Evolutionary conservation across 768 basidiomycete genomes (phyloP).

Genomic region (Leccinum obscurum): DNA sequence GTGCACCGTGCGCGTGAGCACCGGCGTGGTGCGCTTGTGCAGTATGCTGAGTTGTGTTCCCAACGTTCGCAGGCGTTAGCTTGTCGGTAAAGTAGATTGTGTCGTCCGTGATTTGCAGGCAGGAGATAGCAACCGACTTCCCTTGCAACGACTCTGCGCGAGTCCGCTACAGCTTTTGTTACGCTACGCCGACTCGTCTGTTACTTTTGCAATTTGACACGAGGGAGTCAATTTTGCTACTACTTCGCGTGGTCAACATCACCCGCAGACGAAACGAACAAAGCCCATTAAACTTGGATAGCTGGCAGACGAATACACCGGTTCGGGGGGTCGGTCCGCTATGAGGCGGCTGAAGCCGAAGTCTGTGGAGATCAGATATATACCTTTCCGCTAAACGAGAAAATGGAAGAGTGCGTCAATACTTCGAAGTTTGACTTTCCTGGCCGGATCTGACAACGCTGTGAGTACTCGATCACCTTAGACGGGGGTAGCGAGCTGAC

Average conservation of each 20-base stretch:
- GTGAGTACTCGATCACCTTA: conserved; percentile 3
- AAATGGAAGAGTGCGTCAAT: background rate
- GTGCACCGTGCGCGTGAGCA: background rate
- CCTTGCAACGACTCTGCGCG: too few relatives aligned
- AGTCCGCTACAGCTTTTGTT: too few relatives aligned
- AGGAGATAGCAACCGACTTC: conserved; percentile 41
- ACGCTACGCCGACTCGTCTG: too few relatives aligned
- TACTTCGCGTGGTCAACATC: too few relatives aligned
- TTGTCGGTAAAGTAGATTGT: conserved; percentile 47
- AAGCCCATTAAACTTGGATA: too few relatives aligned
- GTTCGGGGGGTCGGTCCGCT: conserved; percentile 34
- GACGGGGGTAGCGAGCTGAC: background rate
- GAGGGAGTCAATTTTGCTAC: too few relatives aligned
- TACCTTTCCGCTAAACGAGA: conserved; percentile 21
- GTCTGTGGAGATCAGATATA: conserved; percentile 28
- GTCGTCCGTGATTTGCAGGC: conserved; percentile 56
- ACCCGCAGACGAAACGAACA: too few relatives aligned
- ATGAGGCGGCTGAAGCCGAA: conserved; percentile 19
- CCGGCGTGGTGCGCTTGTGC: background rate
- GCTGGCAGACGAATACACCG: conserved; percentile 25
- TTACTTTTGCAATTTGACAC: too few relatives aligned
- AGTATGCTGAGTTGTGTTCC: background rate
- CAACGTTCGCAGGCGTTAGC: conserved; percentile 3
- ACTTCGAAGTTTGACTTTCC: conserved; percentile 18
- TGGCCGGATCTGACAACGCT: conserved; percentile 48